A percentile compares a stretch with the other conserved stretches of the same genome.
phyloP scores from a whole-genome alignment of 495 filamentous ascomycete genomes.

The Penicillium alfredii region DNA sequence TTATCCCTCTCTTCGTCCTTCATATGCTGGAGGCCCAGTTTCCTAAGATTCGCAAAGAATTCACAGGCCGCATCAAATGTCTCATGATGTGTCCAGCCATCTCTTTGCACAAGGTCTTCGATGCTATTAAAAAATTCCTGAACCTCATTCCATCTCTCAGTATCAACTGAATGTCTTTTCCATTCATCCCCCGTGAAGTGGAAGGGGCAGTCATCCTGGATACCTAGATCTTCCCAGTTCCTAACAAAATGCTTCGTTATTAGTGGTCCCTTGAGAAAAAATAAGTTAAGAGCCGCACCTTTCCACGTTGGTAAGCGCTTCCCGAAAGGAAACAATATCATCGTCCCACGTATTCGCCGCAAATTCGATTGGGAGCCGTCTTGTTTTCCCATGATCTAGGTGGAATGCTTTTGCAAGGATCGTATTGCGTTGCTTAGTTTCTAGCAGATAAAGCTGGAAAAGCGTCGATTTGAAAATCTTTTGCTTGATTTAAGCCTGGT shows the following conservation, averaged over 20 bases:
- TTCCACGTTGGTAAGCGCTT: slow-evolving; percentile 25
- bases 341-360: slow-evolving; percentile 31
- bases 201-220: slow-evolving; percentile 22
- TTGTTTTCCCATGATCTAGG: slow-evolving; percentile 25
- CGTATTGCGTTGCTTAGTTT: slow-evolving; percentile 17
- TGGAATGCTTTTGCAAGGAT: slow-evolving; percentile 17
- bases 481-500: slow-evolving; percentile 21
- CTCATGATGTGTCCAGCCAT: slow-evolving; percentile 32
- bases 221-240: slow-evolving; percentile 24
- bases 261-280: background rate
- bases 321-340: slow-evolving; percentile 28
- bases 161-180: slow-evolving; percentile 20
- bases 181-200: slow-evolving; percentile 29
- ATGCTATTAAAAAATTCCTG: slow-evolving; percentile 31
- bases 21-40: slow-evolving; percentile 13
- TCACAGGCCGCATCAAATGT: slow-evolving; percentile 23
- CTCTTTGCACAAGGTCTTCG: slow-evolving; percentile 26
- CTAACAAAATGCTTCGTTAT: slow-evolving; percentile 10
- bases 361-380: slow-evolving; percentile 21
- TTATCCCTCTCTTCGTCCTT: slow-evolving; percentile 13
- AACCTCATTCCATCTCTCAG: slow-evolving; percentile 32
- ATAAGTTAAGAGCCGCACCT: slow-evolving; percentile 10
- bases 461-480: slow-evolving; percentile 23
- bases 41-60: slow-evolving; percentile 20
- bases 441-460: slow-evolving; percentile 23